Percentiles rank a stretch among this genome's conserved stretches.
These are phyloP conservation scores for Eucalyptus pumila DNA, from an alignment of 345 rosid genomes.

Conservation along the genomic window DNA sequence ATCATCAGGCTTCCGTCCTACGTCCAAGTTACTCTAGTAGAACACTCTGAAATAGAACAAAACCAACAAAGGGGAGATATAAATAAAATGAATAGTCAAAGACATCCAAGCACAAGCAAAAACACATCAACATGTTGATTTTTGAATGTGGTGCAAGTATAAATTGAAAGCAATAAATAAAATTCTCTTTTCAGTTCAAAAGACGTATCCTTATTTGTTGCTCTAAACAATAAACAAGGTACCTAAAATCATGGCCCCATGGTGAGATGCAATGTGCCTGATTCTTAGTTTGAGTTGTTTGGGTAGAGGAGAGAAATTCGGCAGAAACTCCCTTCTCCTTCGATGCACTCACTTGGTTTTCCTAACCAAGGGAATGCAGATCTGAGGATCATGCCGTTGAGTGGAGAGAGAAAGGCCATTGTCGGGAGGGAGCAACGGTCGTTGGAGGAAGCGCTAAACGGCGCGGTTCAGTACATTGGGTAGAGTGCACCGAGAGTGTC, in stretches of 20 bases:
- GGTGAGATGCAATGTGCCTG: conserved; percentile 97
- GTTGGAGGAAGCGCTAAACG: too few relatives aligned
- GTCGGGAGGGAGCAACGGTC: too few relatives aligned
- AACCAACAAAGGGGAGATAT: not conserved
- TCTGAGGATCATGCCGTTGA: too few relatives aligned
- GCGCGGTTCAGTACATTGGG: too few relatives aligned
- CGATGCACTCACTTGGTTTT: conserved; percentile 81
- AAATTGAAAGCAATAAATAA: not conserved
- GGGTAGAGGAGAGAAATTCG: conserved; percentile 83
- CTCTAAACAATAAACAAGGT: not conserved
- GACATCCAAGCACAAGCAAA: not conserved
- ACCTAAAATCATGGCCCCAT: conserved; percentile 99
- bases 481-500: too few relatives aligned
- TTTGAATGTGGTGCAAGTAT: not conserved
- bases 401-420: too few relatives aligned
- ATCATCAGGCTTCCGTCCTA: too few relatives aligned
- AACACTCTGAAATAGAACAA: not conserved
- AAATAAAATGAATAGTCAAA: not conserved
- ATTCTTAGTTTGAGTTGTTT: conserved; percentile 40
- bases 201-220: not conserved
- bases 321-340: conserved; percentile 88
- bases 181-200: not conserved
- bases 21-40: not conserved
- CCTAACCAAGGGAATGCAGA: conserved; percentile 14
- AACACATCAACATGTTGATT: not conserved